Evolutionary conservation across 306 rosid species (phyloP).

Genomic region (Cucurbita maxima): DNA sequence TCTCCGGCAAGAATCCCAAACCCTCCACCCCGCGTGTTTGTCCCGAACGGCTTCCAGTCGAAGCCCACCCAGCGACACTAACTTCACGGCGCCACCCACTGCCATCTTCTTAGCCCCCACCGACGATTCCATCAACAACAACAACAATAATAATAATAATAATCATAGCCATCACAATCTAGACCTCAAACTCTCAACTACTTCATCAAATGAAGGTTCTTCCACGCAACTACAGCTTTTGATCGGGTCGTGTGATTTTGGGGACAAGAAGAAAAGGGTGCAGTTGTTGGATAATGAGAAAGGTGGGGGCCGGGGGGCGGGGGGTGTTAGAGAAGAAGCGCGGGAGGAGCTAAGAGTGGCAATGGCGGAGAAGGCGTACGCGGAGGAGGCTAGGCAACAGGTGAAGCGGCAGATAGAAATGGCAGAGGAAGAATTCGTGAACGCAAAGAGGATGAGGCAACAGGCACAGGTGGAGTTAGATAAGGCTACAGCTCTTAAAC

Average conservation of each 20-base stretch:
- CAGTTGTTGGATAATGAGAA: background rate
- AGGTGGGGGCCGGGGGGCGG: background rate
- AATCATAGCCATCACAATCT: conserved; percentile 37
- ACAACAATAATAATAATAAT: background rate
- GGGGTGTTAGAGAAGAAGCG: conserved; percentile 3
- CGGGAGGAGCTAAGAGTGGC: conserved; percentile 47
- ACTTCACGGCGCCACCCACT: conserved; percentile 29
- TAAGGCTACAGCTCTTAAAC: conserved; percentile 57
- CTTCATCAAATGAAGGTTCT: conserved; percentile 28
- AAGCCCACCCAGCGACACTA: conserved; percentile 67
- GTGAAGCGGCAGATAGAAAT: conserved; percentile 63
- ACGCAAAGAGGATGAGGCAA: conserved; percentile 74
- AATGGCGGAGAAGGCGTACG: conserved; percentile 56
- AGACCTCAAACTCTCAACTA: conserved; percentile 88
- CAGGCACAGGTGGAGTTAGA: conserved; percentile 73
- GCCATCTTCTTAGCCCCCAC: too few species aligned
- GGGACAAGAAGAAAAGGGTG: background rate
- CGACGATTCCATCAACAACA: background rate
- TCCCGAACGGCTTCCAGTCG: conserved; percentile 96
- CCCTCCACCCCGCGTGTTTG: conserved; percentile 45
- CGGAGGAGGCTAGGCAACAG: conserved; percentile 75
- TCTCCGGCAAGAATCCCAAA: conserved; percentile 41
- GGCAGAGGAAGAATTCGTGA: conserved; percentile 68
- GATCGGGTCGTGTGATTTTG: conserved; percentile 59
- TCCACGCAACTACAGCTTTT: conserved; percentile 77